These are phyloP conservation scores for Epichloe festucae DNA, from an alignment of 2,329 filamentous ascomycete genomes.

Conservation along the genomic window DNA sequence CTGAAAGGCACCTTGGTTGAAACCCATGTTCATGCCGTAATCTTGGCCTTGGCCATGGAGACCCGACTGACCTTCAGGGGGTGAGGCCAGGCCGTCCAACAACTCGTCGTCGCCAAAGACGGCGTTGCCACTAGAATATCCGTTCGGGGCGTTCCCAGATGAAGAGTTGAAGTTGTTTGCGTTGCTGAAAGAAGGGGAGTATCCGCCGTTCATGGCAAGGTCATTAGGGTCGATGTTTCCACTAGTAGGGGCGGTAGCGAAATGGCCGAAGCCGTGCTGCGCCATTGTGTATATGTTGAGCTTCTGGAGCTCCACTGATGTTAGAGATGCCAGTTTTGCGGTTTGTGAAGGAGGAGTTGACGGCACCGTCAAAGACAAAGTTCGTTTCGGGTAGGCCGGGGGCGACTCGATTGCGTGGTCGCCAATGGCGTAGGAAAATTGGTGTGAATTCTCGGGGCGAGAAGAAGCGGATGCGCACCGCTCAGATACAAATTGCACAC, in stretches of 20 bases:
- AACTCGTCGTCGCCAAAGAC: constrained; percentile 82
- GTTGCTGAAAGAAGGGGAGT: constrained; percentile 44
- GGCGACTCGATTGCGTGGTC: constrained; percentile 1
- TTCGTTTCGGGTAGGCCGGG: constrained; percentile 1
- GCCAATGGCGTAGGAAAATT: background rate
- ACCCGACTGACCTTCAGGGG: constrained; percentile 38
- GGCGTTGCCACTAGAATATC: constrained; percentile 65
- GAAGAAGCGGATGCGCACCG: background rate
- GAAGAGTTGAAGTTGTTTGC: constrained; percentile 41
- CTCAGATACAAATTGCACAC: background rate
- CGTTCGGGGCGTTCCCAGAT: constrained; percentile 47
- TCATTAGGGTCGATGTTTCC: constrained; percentile 73
- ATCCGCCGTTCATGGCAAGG: constrained; percentile 54
- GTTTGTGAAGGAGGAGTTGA: constrained; percentile 2
- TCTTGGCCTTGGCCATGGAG: constrained; percentile 42
- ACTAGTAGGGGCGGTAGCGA: constrained; percentile 39
- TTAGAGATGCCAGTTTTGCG: constrained; percentile 7
- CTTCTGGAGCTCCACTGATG: constrained; percentile 6
- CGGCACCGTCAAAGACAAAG: constrained; percentile 2
- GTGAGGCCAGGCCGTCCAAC: constrained; percentile 55
- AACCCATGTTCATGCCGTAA: constrained; percentile 47
- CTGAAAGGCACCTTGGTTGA: constrained; percentile 38
- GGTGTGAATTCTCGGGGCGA: background rate
- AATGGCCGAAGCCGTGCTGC: constrained; percentile 44
- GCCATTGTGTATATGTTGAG: constrained; percentile 29